Evolutionary conservation across 352 stramenopile species (phyloP), one percentile per base, ranked within the genome.

Genomic region (Globisporangium cystogenes): DNA sequence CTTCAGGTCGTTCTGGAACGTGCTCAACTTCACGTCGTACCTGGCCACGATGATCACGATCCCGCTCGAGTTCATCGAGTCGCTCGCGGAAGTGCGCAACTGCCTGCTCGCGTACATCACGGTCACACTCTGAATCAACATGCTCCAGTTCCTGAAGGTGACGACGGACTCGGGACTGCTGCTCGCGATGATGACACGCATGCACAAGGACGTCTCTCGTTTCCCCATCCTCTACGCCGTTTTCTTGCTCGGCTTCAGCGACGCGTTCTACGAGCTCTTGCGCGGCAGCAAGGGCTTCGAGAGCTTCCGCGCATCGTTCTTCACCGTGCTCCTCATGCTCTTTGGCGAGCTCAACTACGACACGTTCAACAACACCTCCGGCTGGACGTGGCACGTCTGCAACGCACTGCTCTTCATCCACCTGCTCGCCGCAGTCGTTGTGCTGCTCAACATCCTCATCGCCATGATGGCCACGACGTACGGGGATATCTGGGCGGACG

Each of bases 181-280:
- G 6, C 79, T 88, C 50, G 75, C 80, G 7, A 90, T 90, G 80
- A 88, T 90, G 80, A 69, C 67, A 11, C 72, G 81, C 60, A 82
- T 90, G 70, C 64, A 81, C 20, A 82, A 71, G 23, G 80, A 90
- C 44, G 72, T 87, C 43, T 72, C 72, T 35, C 74, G 72, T 3
- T 90, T 90, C 50, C 64, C 79, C 18, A 48, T 90, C 35, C 67
- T 90, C 23, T 90, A 90, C 55, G 67, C 59, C 1, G 80, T 88
- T 3, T 90, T 90, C 55, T 60, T 87, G 35, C 62, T 84, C 16
- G 76, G 76, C 37, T 87, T 86, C 51, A 87, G 68, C 49, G 79
- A 75, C 15, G 78, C 76, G 4, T 90, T 88, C 41, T 90, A 85
- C 55, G 59, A 87, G 18, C 51, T 90, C 18, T 45, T 90, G 36